These are phyloP conservation scores for Coemansia furcata DNA, from an alignment of 192 early-diverging fungal genomes.

Conservation along the genomic window DNA sequence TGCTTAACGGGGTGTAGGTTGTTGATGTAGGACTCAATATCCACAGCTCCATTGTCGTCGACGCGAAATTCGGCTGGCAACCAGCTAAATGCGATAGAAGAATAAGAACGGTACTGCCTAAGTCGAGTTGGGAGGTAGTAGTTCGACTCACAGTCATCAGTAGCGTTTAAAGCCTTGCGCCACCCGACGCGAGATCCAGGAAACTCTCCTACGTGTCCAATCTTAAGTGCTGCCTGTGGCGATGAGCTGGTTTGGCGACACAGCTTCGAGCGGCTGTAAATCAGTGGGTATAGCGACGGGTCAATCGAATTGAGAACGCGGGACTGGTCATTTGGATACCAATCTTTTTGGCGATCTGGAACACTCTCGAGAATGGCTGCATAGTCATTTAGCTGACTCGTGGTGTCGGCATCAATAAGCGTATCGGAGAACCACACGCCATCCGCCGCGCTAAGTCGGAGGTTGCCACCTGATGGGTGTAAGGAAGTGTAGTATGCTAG, in stretches of 20 bases:
- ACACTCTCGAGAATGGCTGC: not conserved
- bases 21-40: slow-evolving; percentile 68
- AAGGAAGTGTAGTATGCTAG: slow-evolving; percentile 31
- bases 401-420: slow-evolving; percentile 16
- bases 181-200: slow-evolving; percentile 14
- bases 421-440: slow-evolving; percentile 39
- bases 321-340: slow-evolving; percentile 52
- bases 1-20: slow-evolving; percentile 60
- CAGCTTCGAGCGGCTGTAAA: slow-evolving; percentile 21
- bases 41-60: slow-evolving; percentile 35
- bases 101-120: not conserved
- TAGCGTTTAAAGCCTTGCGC: not conserved
- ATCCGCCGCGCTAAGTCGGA: slow-evolving; percentile 26
- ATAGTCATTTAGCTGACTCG: slow-evolving; percentile 1
- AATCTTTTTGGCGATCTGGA: not conserved
- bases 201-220: slow-evolving; percentile 15
- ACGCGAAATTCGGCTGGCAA: slow-evolving; percentile 65
- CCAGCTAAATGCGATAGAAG: slow-evolving; percentile 48
- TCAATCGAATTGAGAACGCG: slow-evolving; percentile 54
- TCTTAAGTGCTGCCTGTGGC: slow-evolving; percentile 16
- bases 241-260: slow-evolving; percentile 12
- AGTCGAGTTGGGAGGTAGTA: not conserved
- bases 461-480: slow-evolving; percentile 12
- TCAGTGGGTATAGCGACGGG: slow-evolving; percentile 53
- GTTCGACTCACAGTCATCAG: not conserved